These are phyloP conservation scores for Trametes cubensis DNA, from an alignment of 768 basidiomycete genomes.

Conservation along the genomic window DNA sequence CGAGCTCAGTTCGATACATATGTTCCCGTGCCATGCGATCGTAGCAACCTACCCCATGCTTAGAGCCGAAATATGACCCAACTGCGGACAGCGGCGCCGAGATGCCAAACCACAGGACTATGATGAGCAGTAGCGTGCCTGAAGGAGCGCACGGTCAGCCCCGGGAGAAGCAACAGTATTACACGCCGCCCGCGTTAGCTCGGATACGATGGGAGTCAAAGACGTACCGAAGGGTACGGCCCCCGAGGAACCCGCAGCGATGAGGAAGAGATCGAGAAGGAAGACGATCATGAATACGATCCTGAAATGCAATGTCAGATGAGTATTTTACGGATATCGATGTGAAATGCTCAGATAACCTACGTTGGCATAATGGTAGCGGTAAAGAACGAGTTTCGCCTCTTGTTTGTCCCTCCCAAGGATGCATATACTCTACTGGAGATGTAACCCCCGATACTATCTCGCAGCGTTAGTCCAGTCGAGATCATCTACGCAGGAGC, in stretches of 20 bases:
- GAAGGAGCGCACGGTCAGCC: background rate
- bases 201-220: background rate
- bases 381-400: conserved; percentile 84
- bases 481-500: background rate
- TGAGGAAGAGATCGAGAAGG: conserved; percentile 87
- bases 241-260: conserved; percentile 85
- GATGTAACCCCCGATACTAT: conserved; percentile 84
- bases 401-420: conserved; percentile 74
- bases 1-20: too few species aligned
- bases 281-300: conserved; percentile 85
- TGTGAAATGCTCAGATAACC: conserved; percentile 28
- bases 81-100: conserved; percentile 86
- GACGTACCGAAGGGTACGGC: conserved; percentile 89
- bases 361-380: conserved; percentile 89
- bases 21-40: too few species aligned
- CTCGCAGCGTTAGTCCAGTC: conserved; percentile 10
- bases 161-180: background rate
- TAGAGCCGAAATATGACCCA: conserved; percentile 85
- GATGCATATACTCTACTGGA: conserved; percentile 83
- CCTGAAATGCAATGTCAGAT: conserved; percentile 42
- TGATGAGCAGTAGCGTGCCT: conserved; percentile 85
- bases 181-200: background rate
- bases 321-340: background rate
- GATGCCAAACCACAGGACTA: conserved; percentile 91
- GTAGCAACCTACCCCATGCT: conserved; percentile 69